Evolutionary conservation across 129 eudicot species (phyloP).

Genomic region (Arctium minus): DNA sequence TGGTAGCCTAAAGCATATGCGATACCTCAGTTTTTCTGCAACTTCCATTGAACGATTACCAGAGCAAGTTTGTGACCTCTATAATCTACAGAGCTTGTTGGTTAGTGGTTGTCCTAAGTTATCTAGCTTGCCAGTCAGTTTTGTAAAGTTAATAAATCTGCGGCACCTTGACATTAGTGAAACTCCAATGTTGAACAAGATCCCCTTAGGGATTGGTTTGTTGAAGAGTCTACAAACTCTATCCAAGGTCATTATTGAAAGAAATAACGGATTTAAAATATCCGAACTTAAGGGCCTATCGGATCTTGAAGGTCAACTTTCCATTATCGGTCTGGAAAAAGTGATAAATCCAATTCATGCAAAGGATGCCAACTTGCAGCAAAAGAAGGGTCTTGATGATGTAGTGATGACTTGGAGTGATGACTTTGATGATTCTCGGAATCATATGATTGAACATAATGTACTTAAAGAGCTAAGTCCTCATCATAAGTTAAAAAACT

Average conservation of each 20-base stretch:
- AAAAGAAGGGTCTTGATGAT: constrained; percentile 16
- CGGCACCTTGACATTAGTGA: neutral
- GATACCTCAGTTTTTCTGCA: neutral
- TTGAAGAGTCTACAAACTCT: constrained; percentile 31
- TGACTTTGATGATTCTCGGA: constrained; percentile 2
- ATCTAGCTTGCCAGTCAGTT: constrained; percentile 25
- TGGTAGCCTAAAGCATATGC: neutral
- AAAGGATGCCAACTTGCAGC: constrained; percentile 29
- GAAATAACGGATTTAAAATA: constrained; percentile 13
- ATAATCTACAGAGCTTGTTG: constrained; percentile 23
- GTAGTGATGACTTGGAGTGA: constrained; percentile 38
- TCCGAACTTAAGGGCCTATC: constrained; percentile 17
- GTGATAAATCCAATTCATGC: constrained; percentile 28
- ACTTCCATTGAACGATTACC: neutral
- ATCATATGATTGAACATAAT: constrained; percentile 14
- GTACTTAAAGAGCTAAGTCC: constrained; percentile 38
- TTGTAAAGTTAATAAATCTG: constrained; percentile 6
- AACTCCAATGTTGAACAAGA: neutral
- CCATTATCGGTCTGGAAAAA: constrained; percentile 26
- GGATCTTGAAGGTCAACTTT: constrained; percentile 23
- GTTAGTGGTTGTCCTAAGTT: constrained; percentile 17
- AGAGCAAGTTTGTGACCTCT: neutral
- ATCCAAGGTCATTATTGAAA: constrained; percentile 19
- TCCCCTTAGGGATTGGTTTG: constrained; percentile 31
- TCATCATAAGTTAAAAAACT: constrained; percentile 20